phyloP scores from a whole-genome alignment of 257 asterid species.

The Penstemon eatonii region DNA sequence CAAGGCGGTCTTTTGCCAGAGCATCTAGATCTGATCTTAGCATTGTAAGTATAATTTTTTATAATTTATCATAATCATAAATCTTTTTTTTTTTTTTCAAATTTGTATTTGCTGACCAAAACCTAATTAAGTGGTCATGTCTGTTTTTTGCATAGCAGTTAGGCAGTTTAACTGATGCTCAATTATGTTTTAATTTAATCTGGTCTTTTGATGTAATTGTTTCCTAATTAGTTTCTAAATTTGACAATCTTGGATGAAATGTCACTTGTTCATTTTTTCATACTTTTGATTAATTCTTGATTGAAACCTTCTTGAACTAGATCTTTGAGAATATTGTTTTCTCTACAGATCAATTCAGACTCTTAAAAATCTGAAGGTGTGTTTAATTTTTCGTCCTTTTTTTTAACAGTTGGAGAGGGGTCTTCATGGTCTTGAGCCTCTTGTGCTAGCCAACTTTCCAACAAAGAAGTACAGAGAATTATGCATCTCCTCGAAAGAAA shows the following conservation, averaged over 20 bases:
- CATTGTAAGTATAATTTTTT: conserved; percentile 52
- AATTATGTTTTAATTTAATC: conserved; percentile 1
- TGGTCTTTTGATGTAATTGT: conserved; percentile 29
- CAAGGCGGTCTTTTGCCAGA: conserved; percentile 46
- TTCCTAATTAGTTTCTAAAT: conserved; percentile 26
- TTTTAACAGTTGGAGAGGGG: conserved; percentile 72
- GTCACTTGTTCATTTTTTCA: background rate
- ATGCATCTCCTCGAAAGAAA: conserved; percentile 57
- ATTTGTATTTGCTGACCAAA: conserved; percentile 13
- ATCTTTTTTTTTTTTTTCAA: background rate
- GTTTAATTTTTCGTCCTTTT: conserved; percentile 17
- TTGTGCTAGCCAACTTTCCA: conserved; percentile 70
- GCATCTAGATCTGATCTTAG: conserved; percentile 69
- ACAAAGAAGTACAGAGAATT: conserved; percentile 59
- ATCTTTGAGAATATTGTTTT: conserved; percentile 4
- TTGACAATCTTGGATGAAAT: conserved; percentile 18
- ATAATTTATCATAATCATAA: background rate
- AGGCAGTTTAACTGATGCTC: background rate
- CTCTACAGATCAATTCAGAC: conserved; percentile 18
- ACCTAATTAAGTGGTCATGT: conserved; percentile 16
- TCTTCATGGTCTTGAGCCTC: conserved; percentile 73
- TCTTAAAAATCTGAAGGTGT: conserved; percentile 17
- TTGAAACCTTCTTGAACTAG: conserved; percentile 11
- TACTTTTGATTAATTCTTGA: conserved; percentile 5
- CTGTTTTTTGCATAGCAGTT: too few relatives aligned